These are phyloP conservation scores for Bertia moriformis DNA, from an alignment of 2,329 filamentous ascomycete genomes.

Conservation along the genomic window DNA sequence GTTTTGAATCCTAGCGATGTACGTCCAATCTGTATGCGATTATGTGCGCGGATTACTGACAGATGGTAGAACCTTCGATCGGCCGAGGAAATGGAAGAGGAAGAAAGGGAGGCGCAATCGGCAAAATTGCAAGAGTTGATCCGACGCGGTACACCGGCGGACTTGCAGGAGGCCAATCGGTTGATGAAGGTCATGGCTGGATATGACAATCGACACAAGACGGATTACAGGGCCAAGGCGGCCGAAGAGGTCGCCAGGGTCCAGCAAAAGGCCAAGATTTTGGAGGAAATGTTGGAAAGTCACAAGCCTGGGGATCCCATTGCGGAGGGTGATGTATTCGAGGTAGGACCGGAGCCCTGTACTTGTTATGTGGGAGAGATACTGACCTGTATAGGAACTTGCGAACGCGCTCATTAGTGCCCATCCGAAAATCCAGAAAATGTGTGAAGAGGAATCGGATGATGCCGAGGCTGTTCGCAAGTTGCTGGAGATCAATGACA, in stretches of 20 bases:
- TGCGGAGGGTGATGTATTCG: conserved; percentile 49
- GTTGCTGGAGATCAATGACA: conserved; percentile 93
- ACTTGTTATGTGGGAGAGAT: background rate
- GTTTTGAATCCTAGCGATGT: conserved; percentile 94
- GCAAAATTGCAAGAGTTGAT: conserved; percentile 98
- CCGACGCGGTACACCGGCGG: conserved; percentile 75
- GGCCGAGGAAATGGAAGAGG: conserved; percentile 95
- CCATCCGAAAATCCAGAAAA: conserved; percentile 96
- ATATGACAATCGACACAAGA: conserved; percentile 88
- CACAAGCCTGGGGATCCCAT: conserved; percentile 73
- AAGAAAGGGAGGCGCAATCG: conserved; percentile 84
- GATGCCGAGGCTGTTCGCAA: conserved; percentile 92
- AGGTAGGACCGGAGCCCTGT: conserved; percentile 14
- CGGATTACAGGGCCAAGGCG: conserved; percentile 93
- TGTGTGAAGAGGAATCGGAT: conserved; percentile 97
- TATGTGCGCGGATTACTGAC: no score
- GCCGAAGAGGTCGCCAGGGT: conserved; percentile 90
- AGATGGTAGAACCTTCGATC: conserved; percentile 72
- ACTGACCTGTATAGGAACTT: conserved; percentile 39
- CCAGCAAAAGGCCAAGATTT: conserved; percentile 80
- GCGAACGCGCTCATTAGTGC: conserved; percentile 79
- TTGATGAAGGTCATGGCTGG: conserved; percentile 99
- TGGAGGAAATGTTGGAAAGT: conserved; percentile 83
- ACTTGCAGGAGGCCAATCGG: conserved; percentile 90
- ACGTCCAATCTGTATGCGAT: no score